phyloP scores from a whole-genome alignment of 768 basidiomycete species.

The Leccinum disarticulatum region DNA sequence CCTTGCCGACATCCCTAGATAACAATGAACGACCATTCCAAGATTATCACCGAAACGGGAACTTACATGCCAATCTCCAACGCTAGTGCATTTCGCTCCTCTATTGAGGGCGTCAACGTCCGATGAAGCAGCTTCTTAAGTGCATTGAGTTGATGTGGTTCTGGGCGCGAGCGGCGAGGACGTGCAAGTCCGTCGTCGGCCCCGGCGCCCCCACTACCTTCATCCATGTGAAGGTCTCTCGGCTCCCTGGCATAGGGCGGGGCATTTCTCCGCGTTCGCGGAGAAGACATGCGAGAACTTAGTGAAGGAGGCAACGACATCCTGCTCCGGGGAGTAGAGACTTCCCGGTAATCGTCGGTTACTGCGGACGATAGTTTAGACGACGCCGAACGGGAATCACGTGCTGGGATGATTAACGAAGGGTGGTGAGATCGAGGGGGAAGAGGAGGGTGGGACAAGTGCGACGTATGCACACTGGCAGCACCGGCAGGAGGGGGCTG shows the following conservation, averaged over 20 bases:
- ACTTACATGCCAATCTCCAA: conserved; percentile 76
- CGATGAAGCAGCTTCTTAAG: conserved; percentile 67
- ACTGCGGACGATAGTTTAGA: conserved; percentile 15
- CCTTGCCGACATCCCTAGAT: conserved; percentile 73
- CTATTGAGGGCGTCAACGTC: conserved; percentile 74
- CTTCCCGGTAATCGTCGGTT: conserved; percentile 19
- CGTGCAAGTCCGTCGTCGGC: conserved; percentile 43
- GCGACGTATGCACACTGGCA: conserved; percentile 7
- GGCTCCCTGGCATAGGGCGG: conserved; percentile 29
- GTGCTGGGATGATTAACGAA: conserved; percentile 28
- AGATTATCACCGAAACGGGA: not conserved
- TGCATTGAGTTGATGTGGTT: conserved; percentile 74
- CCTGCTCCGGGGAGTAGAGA: conserved; percentile 27
- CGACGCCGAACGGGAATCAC: conserved; percentile 13
- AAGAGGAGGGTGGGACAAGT: conserved; percentile 13
- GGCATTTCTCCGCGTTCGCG: conserved; percentile 29
- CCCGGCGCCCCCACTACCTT: conserved; percentile 23
- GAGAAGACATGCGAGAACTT: conserved; percentile 29
- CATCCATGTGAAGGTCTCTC: conserved; percentile 28
- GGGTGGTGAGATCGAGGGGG: conserved; percentile 33
- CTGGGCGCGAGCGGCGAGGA: conserved; percentile 73
- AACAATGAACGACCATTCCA: conserved; percentile 14
- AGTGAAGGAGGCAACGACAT: conserved; percentile 33
- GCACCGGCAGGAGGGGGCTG: conserved; percentile 16
- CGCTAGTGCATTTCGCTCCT: conserved; percentile 73